phyloP scores from a whole-genome alignment of 2,329 filamentous ascomycete genomes.

The Botrytis aclada region DNA sequence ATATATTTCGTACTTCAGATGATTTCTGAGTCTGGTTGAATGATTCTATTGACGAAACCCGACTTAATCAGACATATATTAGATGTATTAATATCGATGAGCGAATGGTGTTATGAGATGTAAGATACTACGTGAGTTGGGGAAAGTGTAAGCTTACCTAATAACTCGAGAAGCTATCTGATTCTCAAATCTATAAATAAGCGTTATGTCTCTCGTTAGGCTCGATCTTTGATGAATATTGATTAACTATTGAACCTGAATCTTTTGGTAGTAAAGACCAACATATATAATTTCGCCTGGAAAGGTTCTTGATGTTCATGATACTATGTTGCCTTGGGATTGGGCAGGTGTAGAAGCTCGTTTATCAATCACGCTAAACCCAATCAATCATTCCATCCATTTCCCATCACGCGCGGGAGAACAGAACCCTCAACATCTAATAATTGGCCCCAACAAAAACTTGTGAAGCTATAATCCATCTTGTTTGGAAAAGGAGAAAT shows the following conservation, averaged over 20 bases:
- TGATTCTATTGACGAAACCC: neutral
- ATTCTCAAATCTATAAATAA: neutral
- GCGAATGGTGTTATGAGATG: neutral
- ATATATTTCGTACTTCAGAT: neutral
- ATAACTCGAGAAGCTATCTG: too few relatives aligned
- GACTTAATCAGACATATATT: neutral
- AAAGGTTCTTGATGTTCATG: neutral
- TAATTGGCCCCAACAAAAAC: neutral
- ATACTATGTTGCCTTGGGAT: neutral
- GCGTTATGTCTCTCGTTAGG: neutral
- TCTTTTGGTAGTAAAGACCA: neutral
- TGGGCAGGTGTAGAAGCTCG: neutral
- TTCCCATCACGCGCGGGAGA: neutral
- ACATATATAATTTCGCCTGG: neutral
- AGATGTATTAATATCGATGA: neutral
- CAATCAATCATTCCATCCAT: neutral
- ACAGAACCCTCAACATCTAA: neutral
- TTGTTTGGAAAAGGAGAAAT: rapidly evolving
- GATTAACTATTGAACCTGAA: neutral
- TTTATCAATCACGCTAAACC: neutral
- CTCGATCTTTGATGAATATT: neutral
- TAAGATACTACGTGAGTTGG: neutral
- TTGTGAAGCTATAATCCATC: neutral
- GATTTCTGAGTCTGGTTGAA: too few relatives aligned
- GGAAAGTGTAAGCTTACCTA: neutral